A percentile compares a stretch with the other conserved stretches of the same genome.
These are phyloP conservation scores for Vitis rotundifolia DNA, from an alignment of 164 flowering plant species.

Conservation along the genomic window DNA sequence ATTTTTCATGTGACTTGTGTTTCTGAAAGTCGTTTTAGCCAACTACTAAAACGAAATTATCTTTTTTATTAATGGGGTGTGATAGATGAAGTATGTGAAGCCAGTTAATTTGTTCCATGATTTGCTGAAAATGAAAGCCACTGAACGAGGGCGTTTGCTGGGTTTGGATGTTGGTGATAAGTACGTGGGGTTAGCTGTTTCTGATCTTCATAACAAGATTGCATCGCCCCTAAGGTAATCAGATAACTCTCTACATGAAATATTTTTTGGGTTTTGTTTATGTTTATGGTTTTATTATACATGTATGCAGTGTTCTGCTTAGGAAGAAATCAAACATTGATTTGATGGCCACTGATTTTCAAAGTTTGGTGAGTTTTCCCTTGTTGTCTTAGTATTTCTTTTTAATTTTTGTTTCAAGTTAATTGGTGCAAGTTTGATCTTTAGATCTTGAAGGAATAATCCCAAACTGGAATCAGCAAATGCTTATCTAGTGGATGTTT, in stretches of 20 bases:
- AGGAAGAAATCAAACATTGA: conserved; percentile 62
- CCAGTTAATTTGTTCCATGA: conserved; percentile 57
- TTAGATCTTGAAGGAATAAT: too few species aligned
- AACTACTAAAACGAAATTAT: background rate
- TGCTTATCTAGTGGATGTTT: too few species aligned
- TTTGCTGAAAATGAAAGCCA: conserved; percentile 32
- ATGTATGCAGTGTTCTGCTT: conserved; percentile 65
- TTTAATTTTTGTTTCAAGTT: background rate
- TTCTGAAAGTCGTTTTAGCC: background rate
- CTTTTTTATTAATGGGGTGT: background rate
- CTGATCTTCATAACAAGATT: conserved; percentile 56
- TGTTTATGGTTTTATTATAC: background rate
- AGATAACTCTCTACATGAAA: background rate
- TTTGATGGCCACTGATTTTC: conserved; percentile 76
- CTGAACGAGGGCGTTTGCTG: conserved; percentile 53
- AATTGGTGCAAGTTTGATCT: background rate
- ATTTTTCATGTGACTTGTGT: too few species aligned
- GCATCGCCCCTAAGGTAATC: conserved; percentile 76
- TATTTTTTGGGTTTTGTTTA: background rate
- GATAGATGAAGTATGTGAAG: conserved; percentile 64
- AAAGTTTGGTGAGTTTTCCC: conserved; percentile 53
- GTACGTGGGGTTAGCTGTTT: conserved; percentile 82
- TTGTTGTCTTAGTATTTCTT: background rate
- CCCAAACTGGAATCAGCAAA: too few species aligned
- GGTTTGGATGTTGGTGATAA: conserved; percentile 90